Base-by-base conservation (phyloP, 176 grass and related monocot genomes). In the Ampelocalamus luodianensis region DNA sequence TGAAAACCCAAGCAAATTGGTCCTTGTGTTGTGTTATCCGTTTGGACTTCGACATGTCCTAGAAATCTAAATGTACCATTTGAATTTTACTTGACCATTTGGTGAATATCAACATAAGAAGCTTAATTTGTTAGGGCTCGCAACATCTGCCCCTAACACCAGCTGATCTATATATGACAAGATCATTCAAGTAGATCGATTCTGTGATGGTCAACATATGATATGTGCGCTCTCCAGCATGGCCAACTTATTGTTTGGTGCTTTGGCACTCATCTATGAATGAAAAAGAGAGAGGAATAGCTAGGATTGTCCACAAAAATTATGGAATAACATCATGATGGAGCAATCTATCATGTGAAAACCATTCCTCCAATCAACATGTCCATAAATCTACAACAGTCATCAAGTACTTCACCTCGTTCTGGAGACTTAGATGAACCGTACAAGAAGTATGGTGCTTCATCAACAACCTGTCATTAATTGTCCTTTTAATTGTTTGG, bases 51-150 rank as follows among this genome's bases (percentile, higher is more conserved):
- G n/a, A 63, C 24, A 27, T 63, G 60, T 6, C 23, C 60, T 29
- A 4, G 4, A 32, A 64, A 32, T 64, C 26, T 64, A 14, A 72
- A 27, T 16, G 26, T 46, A 16, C 12, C 43, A 16, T 49, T 49
- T 72, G 23, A 49, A 49, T 72, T 72, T 72, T 72, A 72, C 70
- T 29, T 29, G 44, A 49, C 23, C 4, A 64, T 16, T 64, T 32
- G 5, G 24, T 16, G 61, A 32, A 29, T 64, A 7, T 0, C 26
- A 34, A 16, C 45, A 50, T 32, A 34, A 50, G 24, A 32, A 73
- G 16, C 37, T 56, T 36, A 6, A 36, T 55, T 12, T 10, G 1
- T 34, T 76, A 76, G 50, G 3, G 32, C 26, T 76, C 10, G 37
- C 50, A n/a, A 56, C 0, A 56, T 18, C 4, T n/a, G 18, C 27